phyloP scores from a whole-genome alignment of 2,329 filamentous ascomycete genomes.

The Thelonectria discophora region DNA sequence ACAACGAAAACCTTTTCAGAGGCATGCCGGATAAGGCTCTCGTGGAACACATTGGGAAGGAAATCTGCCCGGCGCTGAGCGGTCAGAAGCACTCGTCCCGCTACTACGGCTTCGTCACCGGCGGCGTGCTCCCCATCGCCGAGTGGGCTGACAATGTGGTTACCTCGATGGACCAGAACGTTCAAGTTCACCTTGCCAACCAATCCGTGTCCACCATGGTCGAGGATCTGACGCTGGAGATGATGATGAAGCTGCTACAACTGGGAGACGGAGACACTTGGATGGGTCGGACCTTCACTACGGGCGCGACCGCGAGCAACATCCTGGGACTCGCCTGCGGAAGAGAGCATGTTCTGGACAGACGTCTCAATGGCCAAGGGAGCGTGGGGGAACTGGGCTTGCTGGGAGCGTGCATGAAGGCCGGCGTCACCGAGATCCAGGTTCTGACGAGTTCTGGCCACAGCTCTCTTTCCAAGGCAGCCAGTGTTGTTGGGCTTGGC shows the following conservation, averaged over 20 bases:
- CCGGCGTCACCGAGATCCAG: constrained; percentile 74
- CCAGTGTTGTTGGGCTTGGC: constrained; percentile 82
- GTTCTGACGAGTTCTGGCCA: constrained; percentile 85
- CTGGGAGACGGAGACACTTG: constrained; percentile 66
- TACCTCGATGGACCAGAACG: constrained; percentile 82
- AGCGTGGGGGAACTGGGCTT: constrained; percentile 76
- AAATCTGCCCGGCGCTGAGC: constrained; percentile 70
- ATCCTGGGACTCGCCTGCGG: constrained; percentile 76
- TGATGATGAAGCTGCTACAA: constrained; percentile 73
- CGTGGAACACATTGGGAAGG: constrained; percentile 53
- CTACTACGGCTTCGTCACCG: constrained; percentile 92
- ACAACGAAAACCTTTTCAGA: constrained; percentile 45
- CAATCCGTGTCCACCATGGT: constrained; percentile 81
- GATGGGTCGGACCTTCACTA: constrained; percentile 63
- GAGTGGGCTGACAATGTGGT: constrained; percentile 87
- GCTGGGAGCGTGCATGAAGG: constrained; percentile 68
- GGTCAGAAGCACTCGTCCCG: constrained; percentile 69
- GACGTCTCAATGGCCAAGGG: constrained; percentile 43
- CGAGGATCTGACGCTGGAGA: constrained; percentile 74
- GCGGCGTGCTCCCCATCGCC: constrained; percentile 80
- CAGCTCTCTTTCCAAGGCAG: constrained; percentile 85
- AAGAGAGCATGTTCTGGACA: constrained; percentile 69
- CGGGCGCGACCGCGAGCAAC: constrained; percentile 78
- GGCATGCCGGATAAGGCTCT: constrained; percentile 43
- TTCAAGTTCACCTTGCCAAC: constrained; percentile 79